A percentile compares a stretch with the other conserved stretches of the same genome.
These are phyloP conservation scores for Rhododendron ferrugineum DNA, from an alignment of 148 eudicot genomes.

Conservation along the genomic window DNA sequence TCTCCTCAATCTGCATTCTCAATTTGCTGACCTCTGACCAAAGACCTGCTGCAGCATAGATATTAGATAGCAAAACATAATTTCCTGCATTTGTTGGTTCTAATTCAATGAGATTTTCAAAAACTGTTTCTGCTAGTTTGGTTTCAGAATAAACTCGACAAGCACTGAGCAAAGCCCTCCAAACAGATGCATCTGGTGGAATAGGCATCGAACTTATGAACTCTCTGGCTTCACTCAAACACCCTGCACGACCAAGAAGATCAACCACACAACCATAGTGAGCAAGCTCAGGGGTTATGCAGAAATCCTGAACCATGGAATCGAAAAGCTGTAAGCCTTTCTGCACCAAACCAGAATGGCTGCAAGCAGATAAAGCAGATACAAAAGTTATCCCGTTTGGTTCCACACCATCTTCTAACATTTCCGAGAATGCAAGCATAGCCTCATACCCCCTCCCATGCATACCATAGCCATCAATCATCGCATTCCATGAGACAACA, in stretches of 20 bases:
- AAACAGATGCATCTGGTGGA: slow-evolving; percentile 43
- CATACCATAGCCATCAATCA: slow-evolving; percentile 37
- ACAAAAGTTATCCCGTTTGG: slow-evolving; percentile 42
- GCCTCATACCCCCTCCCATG: slow-evolving; percentile 38
- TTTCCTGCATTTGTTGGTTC: slow-evolving; percentile 50
- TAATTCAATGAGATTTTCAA: slow-evolving; percentile 34
- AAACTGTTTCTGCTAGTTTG: slow-evolving; percentile 20
- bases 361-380: slow-evolving; percentile 42
- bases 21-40: slow-evolving; percentile 41
- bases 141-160: slow-evolving; percentile 27
- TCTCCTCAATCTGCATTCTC: slow-evolving; percentile 29
- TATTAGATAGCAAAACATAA: slow-evolving; percentile 39
- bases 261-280: slow-evolving; percentile 51
- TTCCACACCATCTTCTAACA: slow-evolving; percentile 30
- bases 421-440: slow-evolving; percentile 25
- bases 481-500: slow-evolving; percentile 42
- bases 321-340: slow-evolving; percentile 34
- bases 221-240: slow-evolving; percentile 31
- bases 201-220: slow-evolving; percentile 41
- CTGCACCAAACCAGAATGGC: slow-evolving; percentile 44
- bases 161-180: slow-evolving; percentile 45
- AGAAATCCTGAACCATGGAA: slow-evolving; percentile 35
- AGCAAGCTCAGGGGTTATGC: slow-evolving; percentile 33
- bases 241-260: slow-evolving; percentile 41
- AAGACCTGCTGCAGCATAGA: slow-evolving; percentile 39